Base-by-base conservation (phyloP, 2,329 filamentous ascomycete species). In the Botrytis elliptica region DNA sequence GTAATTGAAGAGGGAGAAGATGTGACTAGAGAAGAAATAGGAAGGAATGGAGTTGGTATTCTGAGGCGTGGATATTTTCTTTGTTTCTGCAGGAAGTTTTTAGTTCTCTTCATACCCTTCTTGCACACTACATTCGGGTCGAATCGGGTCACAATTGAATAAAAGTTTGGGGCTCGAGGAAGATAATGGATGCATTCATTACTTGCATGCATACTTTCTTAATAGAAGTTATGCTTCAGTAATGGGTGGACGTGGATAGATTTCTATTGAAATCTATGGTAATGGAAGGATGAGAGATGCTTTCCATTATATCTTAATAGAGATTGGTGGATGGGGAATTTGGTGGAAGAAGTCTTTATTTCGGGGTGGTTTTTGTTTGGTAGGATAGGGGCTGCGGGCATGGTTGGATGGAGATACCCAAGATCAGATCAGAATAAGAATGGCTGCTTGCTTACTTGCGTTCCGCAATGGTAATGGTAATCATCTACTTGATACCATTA, bases 361-460 rank as follows among this genome's bases (percentile, higher is more conserved):
- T 70, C 49, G 38, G 52, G 38, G 67, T 70, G 67, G 67, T 71
- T 66, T 59, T 71, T 71, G 42, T 57, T 71, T 64, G 70, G 42
- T 65, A 66, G 60, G 59, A 70, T 60, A 25, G 60, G 44, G 38
- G n/a, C 52, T 57, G 52, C 52, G n/a, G 70, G 70, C 62, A 55
- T 72, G 62, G 62, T 44, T 72, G 70, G 70, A 67, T 72, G 70
- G 70, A 72, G 70, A 72, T 72, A 72, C 70, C 70, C 70, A 67
- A 72, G 70, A 72, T 72, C 62, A 68, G 63, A 60, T 55, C 70
- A 71, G 70, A 71, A 70, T 70, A 60, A 70, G 67, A 67, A 70
- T 70, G 49, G 38, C n/a, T 57, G n/a, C 52, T 57, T 57, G 52
- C n/a, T 57, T n/a, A 40, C 55, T 40, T 60, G 67, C 46, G 46